These are phyloP conservation scores for Colletotrichum scovillei DNA, from an alignment of 2,329 filamentous ascomycete species.

Conservation along the genomic window DNA sequence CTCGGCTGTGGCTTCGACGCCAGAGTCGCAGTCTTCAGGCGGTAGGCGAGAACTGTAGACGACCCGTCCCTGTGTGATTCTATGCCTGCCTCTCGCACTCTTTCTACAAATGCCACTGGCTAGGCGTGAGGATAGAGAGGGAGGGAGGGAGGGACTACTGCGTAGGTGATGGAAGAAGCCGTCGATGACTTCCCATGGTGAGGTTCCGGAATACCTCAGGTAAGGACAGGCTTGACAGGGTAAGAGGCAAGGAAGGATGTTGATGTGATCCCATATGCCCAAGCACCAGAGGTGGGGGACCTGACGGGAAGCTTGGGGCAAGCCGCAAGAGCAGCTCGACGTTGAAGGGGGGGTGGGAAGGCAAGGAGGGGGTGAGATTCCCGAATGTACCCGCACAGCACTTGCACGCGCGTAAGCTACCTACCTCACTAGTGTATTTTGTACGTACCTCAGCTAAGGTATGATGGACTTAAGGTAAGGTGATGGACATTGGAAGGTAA, in stretches of 20 bases:
- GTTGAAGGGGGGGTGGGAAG: neutral
- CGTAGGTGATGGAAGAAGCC: neutral
- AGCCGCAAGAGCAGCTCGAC: neutral
- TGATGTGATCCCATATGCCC: neutral
- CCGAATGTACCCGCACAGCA: neutral
- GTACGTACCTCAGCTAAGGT: neutral
- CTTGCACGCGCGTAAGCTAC: neutral
- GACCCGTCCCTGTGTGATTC: neutral
- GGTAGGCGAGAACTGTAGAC: neutral
- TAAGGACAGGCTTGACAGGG: too few species aligned
- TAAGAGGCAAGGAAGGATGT: neutral
- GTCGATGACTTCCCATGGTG: neutral
- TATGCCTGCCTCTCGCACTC: neutral
- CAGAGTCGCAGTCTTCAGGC: neutral
- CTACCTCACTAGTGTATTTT: neutral
- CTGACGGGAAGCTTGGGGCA: slow-evolving; percentile 14
- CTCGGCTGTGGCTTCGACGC: slow-evolving; percentile 13
- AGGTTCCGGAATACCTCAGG: neutral
- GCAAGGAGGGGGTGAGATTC: neutral
- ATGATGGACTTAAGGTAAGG: neutral
- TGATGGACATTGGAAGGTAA: neutral
- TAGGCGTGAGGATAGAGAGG: neutral
- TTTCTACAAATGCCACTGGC: neutral
- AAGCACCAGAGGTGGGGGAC: neutral
- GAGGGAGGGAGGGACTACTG: neutral